phyloP scores from a whole-genome alignment of 371 early-diverging fungal species.

The Blakeslea trispora region DNA sequence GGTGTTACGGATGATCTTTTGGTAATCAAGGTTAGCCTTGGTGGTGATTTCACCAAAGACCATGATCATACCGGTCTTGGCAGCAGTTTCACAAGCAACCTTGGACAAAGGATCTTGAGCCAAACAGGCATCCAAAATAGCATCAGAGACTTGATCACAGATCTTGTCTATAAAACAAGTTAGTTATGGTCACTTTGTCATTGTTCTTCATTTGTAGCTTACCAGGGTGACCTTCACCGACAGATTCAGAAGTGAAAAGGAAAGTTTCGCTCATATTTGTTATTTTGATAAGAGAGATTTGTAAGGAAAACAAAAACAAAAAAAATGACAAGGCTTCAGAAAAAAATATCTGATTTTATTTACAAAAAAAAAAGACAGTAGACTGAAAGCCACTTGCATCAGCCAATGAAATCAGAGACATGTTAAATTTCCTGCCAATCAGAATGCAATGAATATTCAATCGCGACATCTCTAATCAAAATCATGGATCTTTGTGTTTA shows the following conservation, averaged over 20 bases:
- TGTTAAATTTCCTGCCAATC: conserved; percentile 20
- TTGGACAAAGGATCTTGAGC: conserved; percentile 95
- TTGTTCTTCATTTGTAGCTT: conserved; percentile 13
- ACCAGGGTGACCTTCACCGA: conserved; percentile 99
- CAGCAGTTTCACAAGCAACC: conserved; percentile 99
- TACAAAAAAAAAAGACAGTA: conserved; percentile 1
- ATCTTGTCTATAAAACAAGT: conserved; percentile 85
- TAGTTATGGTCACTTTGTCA: not conserved
- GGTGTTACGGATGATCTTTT: conserved; percentile 96
- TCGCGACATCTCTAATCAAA: conserved; percentile 29
- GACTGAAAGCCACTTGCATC: conserved; percentile 16
- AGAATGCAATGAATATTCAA: conserved; percentile 7
- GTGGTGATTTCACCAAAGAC: conserved; percentile 99
- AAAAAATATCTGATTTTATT: conserved; percentile 7
- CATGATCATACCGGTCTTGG: conserved; percentile 99
- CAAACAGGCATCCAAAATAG: conserved; percentile 98
- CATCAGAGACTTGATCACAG: conserved; percentile 99
- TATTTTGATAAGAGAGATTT: not conserved
- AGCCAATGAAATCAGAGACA: conserved; percentile 13
- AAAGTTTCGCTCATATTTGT: conserved; percentile 64
- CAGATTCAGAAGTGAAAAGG: conserved; percentile 99
- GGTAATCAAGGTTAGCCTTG: conserved; percentile 96
- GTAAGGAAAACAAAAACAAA: conserved; percentile 11
- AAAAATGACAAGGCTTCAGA: conserved; percentile 1
- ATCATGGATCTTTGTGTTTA: conserved; percentile 15